Evolutionary conservation across 139 green algal genomes (phyloP), one percentile per base, ranked within the genome.

Genomic region (Haematococcus lacustris): DNA sequence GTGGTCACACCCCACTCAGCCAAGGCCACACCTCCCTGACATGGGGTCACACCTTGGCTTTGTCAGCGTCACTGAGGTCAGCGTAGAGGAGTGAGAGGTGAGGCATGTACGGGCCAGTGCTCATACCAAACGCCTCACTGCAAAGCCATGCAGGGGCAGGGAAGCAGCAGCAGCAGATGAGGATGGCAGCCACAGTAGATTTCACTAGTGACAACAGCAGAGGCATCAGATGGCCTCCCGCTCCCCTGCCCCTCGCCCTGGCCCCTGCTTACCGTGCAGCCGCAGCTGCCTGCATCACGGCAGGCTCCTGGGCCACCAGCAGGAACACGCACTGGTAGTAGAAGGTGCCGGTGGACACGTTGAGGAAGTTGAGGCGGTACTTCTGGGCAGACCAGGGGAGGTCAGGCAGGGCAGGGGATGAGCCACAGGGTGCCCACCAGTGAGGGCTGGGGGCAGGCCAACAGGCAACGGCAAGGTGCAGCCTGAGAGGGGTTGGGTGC

Each of bases 21-120:
- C 43, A 63, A 33, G 6, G 4, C 25, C 53, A 5, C 51, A 68
- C 30, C 23, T 50, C 38, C 38, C 6, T 66, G 47, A 6, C 47
- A 4, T 32, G n/a, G n/a, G n/a, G n/a, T n/a, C 43, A 3, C 59
- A 78, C 67, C 68, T 66, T n/a, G 39, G 34, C 60, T 3, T 70
- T 62, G 38, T 63, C 38, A n/a, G 3, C 38, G 35, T 67, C n/a
- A 28, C 26, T 39, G 13, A 76, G 57, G 50, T 83, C 82, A 3
- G 76, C 65, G 71, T 88, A 88, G 41, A 88, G 75, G 51, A 88
- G 73, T 4, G 76, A 84, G 32, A 85, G 72, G 76, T 88, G 83
- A 7, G 83, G 83, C 83, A 88, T 86, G 75, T 86, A 86, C 23
- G 74, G 71, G 2, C 32, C 7, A 1, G 66, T 63, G 1, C 51